phyloP scores from a whole-genome alignment of 345 rosid genomes.

The Citrus unshiu region DNA sequence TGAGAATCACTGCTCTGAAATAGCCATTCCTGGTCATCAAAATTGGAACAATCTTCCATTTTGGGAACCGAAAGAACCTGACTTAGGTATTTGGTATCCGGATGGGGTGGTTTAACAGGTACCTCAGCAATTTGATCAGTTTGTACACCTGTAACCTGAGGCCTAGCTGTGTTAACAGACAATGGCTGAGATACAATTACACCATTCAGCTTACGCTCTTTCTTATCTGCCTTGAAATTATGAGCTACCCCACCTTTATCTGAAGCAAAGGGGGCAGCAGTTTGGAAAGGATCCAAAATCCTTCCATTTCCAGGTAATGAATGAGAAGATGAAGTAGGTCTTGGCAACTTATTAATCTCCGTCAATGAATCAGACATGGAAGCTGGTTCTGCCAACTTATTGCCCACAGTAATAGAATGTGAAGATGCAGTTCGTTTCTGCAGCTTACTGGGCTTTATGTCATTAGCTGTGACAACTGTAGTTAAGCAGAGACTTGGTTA shows the following conservation, averaged over 20 bases:
- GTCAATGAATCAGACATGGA: neutral
- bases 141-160: constrained; percentile 22
- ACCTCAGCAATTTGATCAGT: constrained; percentile 36
- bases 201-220: constrained; percentile 47
- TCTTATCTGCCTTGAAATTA: constrained; percentile 28
- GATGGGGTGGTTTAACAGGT: constrained; percentile 56
- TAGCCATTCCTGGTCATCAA: constrained; percentile 68
- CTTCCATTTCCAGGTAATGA: constrained; percentile 42
- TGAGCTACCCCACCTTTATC: constrained; percentile 23
- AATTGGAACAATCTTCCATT: constrained; percentile 46
- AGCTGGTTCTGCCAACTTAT: constrained; percentile 21
- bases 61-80: constrained; percentile 53
- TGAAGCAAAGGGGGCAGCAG: constrained; percentile 19
- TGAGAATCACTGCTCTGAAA: constrained; percentile 21
- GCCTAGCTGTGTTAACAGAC: constrained; percentile 23
- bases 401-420: constrained; percentile 5
- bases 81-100: constrained; percentile 57
- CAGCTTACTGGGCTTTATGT: constrained; percentile 41
- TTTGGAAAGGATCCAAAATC: constrained; percentile 30
- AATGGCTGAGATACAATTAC: constrained; percentile 23
- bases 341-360: constrained; percentile 19
- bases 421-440: constrained; percentile 12
- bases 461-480: constrained; percentile 43
- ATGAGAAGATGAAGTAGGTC: constrained; percentile 24
- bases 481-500: constrained; percentile 8